Base-by-base conservation (phyloP, 2,329 filamentous ascomycete genomes). In the Sclerotinia nivalis region DNA sequence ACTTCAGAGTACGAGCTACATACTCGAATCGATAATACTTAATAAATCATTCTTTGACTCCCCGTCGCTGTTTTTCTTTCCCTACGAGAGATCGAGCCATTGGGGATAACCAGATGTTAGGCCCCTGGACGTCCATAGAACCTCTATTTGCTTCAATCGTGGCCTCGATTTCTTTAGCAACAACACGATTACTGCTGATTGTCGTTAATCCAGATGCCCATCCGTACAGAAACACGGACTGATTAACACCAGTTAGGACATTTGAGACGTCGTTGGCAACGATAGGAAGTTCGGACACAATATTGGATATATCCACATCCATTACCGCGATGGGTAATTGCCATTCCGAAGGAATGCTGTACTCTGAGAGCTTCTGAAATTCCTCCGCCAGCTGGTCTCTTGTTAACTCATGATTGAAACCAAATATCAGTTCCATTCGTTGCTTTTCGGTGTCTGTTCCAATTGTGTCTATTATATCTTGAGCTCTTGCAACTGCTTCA, bases 181-280 rank as follows among this genome's bases (percentile, higher is more conserved):
- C 86, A 1, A 84, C 84, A 22, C 88, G 84, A 77, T 92, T 92
- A 71, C 87, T 88, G 52, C 88, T 91, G 67, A 92, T 81, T 1
- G 89, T 92, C 5, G 88, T 90, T 52, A 84, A 76, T 0, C 83
- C 82, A 10, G 80, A 80, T 18, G 80, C 80, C 90, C 90, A 92
- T 18, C 89, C 89, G 75, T 88, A 88, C 65, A 91, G 80, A 76
- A 92, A 91, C 5, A 91, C 89, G n/a, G 87, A 88, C 65, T 82
- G 78, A 75, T 92, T 92, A 72, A 92, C 87, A 22, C 82, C 79
- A 2, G 84, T 87, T 66, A 91, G 80, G 8, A 83, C 80, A 15
- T 81, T 74, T 1, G 79, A 50, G 15, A 89, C 81, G 68, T 81
- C 81, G 20, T 78, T 71, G 28, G 79, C 80, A 18, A 86, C 81